Evolutionary conservation across 2,329 filamentous ascomycete genomes (phyloP).

Genomic region (Xylariaceae sp.): DNA sequence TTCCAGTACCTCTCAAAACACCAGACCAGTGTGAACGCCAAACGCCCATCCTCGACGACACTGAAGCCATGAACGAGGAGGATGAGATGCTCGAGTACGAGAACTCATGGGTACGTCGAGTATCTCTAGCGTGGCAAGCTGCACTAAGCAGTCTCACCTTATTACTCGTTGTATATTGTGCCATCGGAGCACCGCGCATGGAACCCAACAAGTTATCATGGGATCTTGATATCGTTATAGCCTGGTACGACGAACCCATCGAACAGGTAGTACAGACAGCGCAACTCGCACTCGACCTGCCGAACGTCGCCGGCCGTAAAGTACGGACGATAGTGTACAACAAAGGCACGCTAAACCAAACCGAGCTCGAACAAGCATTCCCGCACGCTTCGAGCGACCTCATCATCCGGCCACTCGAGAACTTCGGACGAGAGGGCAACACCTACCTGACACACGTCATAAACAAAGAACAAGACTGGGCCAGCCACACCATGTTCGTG

Average conservation of each 20-base stretch:
- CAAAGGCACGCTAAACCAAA: constrained; percentile 17
- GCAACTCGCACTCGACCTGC: constrained; percentile 13
- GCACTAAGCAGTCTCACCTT: constrained; percentile 9
- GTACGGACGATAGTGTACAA: constrained; percentile 21
- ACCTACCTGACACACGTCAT: constrained; percentile 19
- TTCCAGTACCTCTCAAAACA: constrained; percentile 7
- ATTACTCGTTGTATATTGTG: constrained; percentile 10
- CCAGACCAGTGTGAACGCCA: constrained; percentile 9
- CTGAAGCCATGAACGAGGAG: constrained; percentile 10
- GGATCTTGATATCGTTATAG: constrained; percentile 21
- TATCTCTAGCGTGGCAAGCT: constrained; percentile 13
- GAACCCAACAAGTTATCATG: constrained; percentile 11
- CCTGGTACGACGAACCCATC: constrained; percentile 21
- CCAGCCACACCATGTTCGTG: constrained; percentile 21
- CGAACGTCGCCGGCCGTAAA: constrained; percentile 14
- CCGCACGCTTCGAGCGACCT: constrained; percentile 9
- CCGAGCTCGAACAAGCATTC: constrained; percentile 13
- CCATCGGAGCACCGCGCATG: constrained; percentile 3
- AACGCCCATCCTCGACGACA: constrained; percentile 12
- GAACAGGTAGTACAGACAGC: constrained; percentile 17
- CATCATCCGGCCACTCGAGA: constrained; percentile 14
- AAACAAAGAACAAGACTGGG: constrained; percentile 15
- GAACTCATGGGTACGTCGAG: constrained; percentile 3
- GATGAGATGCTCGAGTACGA: not conserved
- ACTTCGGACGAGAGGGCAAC: constrained; percentile 20